A percentile compares a stretch with the other conserved stretches of the same genome.
Evolutionary conservation across 2,329 filamentous ascomycete genomes (phyloP).

Genomic region (Chalara sp.): DNA sequence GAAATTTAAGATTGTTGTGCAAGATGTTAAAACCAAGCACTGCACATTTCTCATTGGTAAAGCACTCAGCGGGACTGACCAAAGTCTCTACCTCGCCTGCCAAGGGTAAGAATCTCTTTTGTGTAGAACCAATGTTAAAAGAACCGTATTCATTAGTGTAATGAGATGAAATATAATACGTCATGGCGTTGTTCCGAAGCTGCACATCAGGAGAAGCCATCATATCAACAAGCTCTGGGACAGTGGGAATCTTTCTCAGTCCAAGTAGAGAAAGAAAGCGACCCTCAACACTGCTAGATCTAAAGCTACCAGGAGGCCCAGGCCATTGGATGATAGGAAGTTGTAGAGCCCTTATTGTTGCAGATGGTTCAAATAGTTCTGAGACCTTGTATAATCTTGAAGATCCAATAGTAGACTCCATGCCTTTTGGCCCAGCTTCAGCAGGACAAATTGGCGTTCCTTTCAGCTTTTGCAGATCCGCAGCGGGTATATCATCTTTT

Average conservation of each 20-base stretch:
- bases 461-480: slow-evolving; percentile 73
- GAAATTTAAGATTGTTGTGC: slow-evolving; percentile 65
- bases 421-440: slow-evolving; percentile 51
- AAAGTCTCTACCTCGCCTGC: slow-evolving; percentile 59
- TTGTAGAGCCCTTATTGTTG: slow-evolving; percentile 59
- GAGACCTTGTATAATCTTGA: slow-evolving; percentile 61
- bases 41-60: slow-evolving; percentile 69
- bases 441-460: slow-evolving; percentile 77
- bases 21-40: slow-evolving; percentile 79
- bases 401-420: slow-evolving; percentile 46
- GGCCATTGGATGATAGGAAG: slow-evolving; percentile 81
- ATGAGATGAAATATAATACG: slow-evolving; percentile 78
- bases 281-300: slow-evolving; percentile 61
- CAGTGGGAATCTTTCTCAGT: slow-evolving; percentile 63
- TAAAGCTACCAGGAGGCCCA: slow-evolving; percentile 54
- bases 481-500: slow-evolving; percentile 74
- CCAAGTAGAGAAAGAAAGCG: slow-evolving; percentile 69
- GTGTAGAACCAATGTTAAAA: slow-evolving; percentile 50
- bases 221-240: slow-evolving; percentile 68
- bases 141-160: slow-evolving; percentile 67
- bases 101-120: slow-evolving; percentile 63
- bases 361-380: slow-evolving; percentile 76
- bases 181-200: slow-evolving; percentile 63
- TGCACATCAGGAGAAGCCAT: slow-evolving; percentile 56
- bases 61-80: slow-evolving; percentile 70